Conservation (phyloP, 768 basidiomycete genomes). For the Rhodocollybia butyracea region DNA sequence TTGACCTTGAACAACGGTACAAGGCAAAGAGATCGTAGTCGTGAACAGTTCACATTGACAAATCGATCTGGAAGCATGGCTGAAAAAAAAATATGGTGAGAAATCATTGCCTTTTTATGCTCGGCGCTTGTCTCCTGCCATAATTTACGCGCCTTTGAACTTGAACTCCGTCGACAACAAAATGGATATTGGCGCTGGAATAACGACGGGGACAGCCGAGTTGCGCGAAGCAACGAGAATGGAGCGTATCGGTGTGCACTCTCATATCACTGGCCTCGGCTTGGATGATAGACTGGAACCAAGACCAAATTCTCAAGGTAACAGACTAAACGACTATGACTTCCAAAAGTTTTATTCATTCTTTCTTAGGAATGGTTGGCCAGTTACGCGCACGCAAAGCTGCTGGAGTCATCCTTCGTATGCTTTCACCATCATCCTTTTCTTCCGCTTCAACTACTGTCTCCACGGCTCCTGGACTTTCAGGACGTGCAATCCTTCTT, state of each 20-base stretch:
- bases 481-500: conserved; percentile 94
- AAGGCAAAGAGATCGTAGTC: neutral
- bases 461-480: conserved; percentile 75
- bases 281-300: conserved; percentile 92
- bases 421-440: conserved; percentile 52
- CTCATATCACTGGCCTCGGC: conserved; percentile 94
- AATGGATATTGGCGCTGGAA: conserved; percentile 43
- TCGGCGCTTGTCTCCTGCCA: neutral
- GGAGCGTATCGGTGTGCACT: conserved; percentile 91
- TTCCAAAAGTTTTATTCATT: neutral
- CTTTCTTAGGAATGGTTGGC: conserved; percentile 80
- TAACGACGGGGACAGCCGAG: conserved; percentile 74
- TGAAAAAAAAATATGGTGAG: neutral
- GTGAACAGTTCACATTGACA: neutral
- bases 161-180: neutral
- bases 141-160: neutral
- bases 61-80: conserved; percentile 6
- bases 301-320: conserved; percentile 67
- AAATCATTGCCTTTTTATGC: neutral
- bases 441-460: neutral
- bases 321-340: too few relatives aligned
- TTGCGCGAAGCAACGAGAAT: conserved; percentile 87
- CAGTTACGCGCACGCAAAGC: conserved; percentile 96
- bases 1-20: neutral
- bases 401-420: conserved; percentile 94